phyloP scores from a whole-genome alignment of 179 eudicot genomes.

The Camellia oleifera region DNA sequence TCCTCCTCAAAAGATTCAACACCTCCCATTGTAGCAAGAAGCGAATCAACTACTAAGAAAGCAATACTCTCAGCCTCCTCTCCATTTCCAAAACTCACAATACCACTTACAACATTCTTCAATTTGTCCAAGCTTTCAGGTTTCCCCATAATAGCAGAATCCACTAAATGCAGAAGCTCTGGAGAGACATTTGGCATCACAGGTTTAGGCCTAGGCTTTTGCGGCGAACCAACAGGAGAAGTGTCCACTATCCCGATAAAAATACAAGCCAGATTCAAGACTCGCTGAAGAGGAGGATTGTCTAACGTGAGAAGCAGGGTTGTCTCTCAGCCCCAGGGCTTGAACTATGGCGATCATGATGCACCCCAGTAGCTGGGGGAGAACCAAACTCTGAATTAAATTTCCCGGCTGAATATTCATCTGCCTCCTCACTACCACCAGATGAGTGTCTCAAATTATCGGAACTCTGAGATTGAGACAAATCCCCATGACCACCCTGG shows the following conservation, averaged over 20 bases:
- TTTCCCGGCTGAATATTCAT: constrained; percentile 38
- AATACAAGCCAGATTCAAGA: constrained; percentile 38
- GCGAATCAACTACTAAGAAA: constrained; percentile 85
- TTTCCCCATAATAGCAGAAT: constrained; percentile 99
- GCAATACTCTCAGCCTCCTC: constrained; percentile 62
- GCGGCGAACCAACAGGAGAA: constrained; percentile 63
- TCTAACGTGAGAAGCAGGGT: constrained; percentile 25
- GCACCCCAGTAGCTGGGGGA: constrained; percentile 28
- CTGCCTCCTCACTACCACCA: constrained; percentile 40
- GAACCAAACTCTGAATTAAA: constrained; percentile 35
- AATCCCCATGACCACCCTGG: constrained; percentile 25
- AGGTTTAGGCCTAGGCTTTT: constrained; percentile 58
- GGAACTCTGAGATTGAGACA: constrained; percentile 26
- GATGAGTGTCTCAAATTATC: constrained; percentile 37
- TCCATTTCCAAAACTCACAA: constrained; percentile 61
- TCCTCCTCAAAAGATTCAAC: constrained; percentile 98
- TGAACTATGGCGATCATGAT: constrained; percentile 36
- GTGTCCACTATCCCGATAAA: constrained; percentile 36
- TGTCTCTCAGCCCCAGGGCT: constrained; percentile 42
- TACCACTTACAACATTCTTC: constrained; percentile 76
- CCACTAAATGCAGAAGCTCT: constrained; percentile 92
- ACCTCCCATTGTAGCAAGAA: constrained; percentile 99
- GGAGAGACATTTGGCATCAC: constrained; percentile 85
- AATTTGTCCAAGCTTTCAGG: constrained; percentile 85
- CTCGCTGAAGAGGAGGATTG: constrained; percentile 41